Base-by-base conservation (phyloP, 2,329 filamentous ascomycete species). In the Apiospora marii region DNA sequence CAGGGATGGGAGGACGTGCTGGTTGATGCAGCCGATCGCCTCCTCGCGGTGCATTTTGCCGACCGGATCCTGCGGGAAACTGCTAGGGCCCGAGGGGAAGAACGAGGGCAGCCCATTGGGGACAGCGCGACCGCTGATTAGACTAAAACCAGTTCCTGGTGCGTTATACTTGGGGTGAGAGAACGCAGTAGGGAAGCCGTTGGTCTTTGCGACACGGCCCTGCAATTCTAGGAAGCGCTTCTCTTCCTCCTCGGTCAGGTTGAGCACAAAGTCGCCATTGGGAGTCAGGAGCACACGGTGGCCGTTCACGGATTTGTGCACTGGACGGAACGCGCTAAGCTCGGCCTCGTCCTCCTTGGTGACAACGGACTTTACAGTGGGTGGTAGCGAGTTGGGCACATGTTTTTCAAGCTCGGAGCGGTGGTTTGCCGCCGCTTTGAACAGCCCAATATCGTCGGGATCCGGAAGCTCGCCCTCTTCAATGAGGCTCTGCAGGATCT, bases 211-310 rank as follows among this genome's bases (percentile, higher is more conserved):
- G 64, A 94, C 83, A 8, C 83, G 83, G 68, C 86, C 84, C 80
- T 96, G 94, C 6, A 96, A 86, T 69, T 90, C 86, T 14, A 96
- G 84, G 75, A 93, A 95, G 5, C 88, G 87, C 46, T 91, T 86
- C 78, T 95, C 93, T 74, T 95, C 91, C 58, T 92, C 89, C 4
- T 87, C 83, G 1, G 87, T 91, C 71, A 96, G 83, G 72, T 93
- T 92, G 75, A 92, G 91, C n/a, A 96, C 86, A 79, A 92, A 93
- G 74, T 94, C 91, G 14, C 93, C 93, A 74, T 92, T 91, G 0
- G 93, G 92, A 0, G 93, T 95, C 70, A 95, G 89, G 76, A 95
- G 87, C 74, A 93, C 90, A 37, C 92, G 88, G 80, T 88, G 87
- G 71, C 90, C 91, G 74, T 92, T 91, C 1, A 90, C 84, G 51